These are phyloP conservation scores for Inonotus obliquus DNA, from an alignment of 1,284 basidiomycete genomes.

Conservation along the genomic window DNA sequence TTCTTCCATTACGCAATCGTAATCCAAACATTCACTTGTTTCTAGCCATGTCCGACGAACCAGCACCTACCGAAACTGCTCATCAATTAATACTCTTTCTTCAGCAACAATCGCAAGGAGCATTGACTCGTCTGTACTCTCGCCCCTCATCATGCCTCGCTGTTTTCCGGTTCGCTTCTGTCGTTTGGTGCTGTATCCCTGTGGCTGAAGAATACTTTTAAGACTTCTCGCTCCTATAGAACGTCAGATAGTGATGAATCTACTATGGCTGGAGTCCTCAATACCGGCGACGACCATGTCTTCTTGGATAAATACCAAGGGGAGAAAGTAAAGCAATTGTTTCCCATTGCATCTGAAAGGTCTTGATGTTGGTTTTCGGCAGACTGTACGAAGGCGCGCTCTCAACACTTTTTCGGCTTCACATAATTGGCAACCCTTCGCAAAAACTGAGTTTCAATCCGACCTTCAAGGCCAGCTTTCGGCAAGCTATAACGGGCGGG, in stretches of 20 bases:
- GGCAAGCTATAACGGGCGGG: constrained; percentile 92
- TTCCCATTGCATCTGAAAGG: background rate
- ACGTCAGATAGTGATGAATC: constrained; percentile 86
- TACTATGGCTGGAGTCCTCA: constrained; percentile 86
- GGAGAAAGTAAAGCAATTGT: constrained; percentile 55
- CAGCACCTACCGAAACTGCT: constrained; percentile 23
- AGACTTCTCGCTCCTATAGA: constrained; percentile 86
- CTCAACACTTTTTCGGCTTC: constrained; percentile 60
- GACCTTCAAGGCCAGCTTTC: constrained; percentile 75
- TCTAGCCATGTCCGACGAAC: constrained; percentile 3
- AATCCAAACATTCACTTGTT: no score
- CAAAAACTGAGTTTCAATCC: constrained; percentile 66
- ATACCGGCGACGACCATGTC: constrained; percentile 69
- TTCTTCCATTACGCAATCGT: no score
- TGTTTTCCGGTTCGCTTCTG: constrained; percentile 70
- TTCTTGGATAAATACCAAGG: constrained; percentile 78
- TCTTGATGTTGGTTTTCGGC: constrained; percentile 17
- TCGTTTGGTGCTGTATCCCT: background rate
- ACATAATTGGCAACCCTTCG: constrained; percentile 65
- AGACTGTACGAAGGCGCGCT: constrained; percentile 75
- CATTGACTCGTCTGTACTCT: constrained; percentile 81
- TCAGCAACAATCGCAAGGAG: constrained; percentile 80
- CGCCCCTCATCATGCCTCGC: constrained; percentile 91
- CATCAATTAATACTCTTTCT: constrained; percentile 80
- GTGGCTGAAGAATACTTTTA: constrained; percentile 16